phyloP scores from a whole-genome alignment of 2,329 filamentous ascomycete species.

The Lasiodiplodia hormozganensis region DNA sequence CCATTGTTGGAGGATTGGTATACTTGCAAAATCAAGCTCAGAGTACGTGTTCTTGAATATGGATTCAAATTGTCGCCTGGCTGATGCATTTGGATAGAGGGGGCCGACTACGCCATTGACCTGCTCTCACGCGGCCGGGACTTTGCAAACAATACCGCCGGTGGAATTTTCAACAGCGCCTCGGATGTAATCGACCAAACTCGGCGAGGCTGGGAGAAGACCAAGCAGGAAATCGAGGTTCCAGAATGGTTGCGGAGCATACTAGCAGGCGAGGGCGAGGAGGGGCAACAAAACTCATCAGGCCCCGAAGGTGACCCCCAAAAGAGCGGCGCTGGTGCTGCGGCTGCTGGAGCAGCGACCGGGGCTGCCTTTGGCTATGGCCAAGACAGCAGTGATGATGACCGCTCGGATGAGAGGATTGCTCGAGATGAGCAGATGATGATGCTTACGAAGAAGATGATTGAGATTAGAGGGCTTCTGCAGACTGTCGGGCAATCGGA shows the following conservation, averaged over 20 bases:
- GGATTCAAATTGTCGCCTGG: background rate
- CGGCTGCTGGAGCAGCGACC: slow-evolving; percentile 72
- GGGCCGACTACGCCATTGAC: slow-evolving; percentile 78
- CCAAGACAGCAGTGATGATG: slow-evolving; percentile 69
- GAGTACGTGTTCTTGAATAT: background rate
- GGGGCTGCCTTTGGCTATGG: slow-evolving; percentile 82
- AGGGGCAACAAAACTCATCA: slow-evolving; percentile 43
- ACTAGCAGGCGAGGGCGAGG: slow-evolving; percentile 54
- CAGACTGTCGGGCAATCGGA: slow-evolving; percentile 92
- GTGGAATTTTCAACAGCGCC: slow-evolving; percentile 72
- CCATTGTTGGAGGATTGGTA: slow-evolving; percentile 83
- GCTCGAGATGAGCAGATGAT: slow-evolving; percentile 98
- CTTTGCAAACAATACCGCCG: slow-evolving; percentile 71
- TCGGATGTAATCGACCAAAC: slow-evolving; percentile 81
- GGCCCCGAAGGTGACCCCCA: slow-evolving; percentile 57
- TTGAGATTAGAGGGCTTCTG: slow-evolving; percentile 92
- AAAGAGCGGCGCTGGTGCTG: slow-evolving; percentile 59
- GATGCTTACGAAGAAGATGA: slow-evolving; percentile 99
- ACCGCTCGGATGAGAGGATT: slow-evolving; percentile 67
- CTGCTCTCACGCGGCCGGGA: slow-evolving; percentile 76
- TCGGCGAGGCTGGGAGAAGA: slow-evolving; percentile 79
- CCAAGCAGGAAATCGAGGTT: slow-evolving; percentile 76
- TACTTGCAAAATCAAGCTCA: slow-evolving; percentile 94
- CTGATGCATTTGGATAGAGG: slow-evolving; percentile 63
- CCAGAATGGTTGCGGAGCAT: slow-evolving; percentile 81